phyloP scores from a whole-genome alignment of 176 grass and related monocot species.

The Raddia guianensis region DNA sequence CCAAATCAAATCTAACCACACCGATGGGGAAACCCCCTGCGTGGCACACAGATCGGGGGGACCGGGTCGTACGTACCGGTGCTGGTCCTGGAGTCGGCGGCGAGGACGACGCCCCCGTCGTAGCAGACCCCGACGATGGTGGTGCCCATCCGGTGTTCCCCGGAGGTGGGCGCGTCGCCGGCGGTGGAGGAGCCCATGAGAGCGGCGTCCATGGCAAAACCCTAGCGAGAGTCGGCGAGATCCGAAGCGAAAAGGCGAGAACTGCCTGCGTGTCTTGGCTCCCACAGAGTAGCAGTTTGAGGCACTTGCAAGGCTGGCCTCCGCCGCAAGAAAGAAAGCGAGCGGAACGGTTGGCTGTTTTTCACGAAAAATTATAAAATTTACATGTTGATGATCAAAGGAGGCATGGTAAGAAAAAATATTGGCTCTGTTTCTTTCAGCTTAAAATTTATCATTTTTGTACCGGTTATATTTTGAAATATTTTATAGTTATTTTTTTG shows the following conservation, averaged over 20 bases:
- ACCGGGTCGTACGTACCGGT: slow-evolving; percentile 60
- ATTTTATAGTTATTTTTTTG: too few species aligned
- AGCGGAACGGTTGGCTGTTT: too few species aligned
- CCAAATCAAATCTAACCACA: neutral
- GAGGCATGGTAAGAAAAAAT: too few species aligned
- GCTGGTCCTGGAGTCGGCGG: slow-evolving; percentile 93
- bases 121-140: slow-evolving; percentile 91
- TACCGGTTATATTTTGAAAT: too few species aligned
- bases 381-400: too few species aligned
- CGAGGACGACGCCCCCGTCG: slow-evolving; percentile 79
- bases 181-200: slow-evolving; percentile 19
- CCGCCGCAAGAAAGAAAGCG: too few species aligned
- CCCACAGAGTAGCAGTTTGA: too few species aligned
- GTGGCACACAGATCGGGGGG: neutral
- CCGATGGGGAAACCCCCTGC: neutral
- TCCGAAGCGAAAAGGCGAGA: neutral
- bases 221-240: slow-evolving; percentile 20
- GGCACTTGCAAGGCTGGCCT: too few species aligned
- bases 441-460: too few species aligned
- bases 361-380: too few species aligned
- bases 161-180: slow-evolving; percentile 42
- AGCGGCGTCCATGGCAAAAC: slow-evolving; percentile 32
- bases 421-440: too few species aligned
- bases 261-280: too few species aligned
- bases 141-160: slow-evolving; percentile 74